phyloP scores from a whole-genome alignment of 495 filamentous ascomycete genomes.

The Tuber calosporum region DNA sequence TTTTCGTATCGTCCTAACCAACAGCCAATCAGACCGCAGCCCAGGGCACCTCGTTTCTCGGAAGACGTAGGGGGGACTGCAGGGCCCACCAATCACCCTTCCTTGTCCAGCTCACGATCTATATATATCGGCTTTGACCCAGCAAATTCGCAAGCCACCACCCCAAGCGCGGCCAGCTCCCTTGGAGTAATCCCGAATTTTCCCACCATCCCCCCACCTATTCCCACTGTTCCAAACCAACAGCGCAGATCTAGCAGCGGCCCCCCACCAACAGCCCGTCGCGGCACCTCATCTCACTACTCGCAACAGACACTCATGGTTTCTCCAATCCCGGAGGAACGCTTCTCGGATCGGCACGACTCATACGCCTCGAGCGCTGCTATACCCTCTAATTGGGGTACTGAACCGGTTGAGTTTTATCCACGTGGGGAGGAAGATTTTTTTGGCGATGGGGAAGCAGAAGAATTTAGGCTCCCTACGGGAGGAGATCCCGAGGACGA shows the following conservation, averaged over 20 bases:
- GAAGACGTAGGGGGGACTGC: slow-evolving; percentile 20
- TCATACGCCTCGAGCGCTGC: slow-evolving; percentile 77
- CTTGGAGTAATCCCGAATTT: slow-evolving; percentile 57
- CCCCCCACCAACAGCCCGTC: slow-evolving; percentile 53
- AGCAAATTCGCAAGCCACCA: slow-evolving; percentile 20
- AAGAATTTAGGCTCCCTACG: slow-evolving; percentile 47
- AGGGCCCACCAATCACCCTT: slow-evolving; percentile 29
- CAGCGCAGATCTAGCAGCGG: slow-evolving; percentile 51
- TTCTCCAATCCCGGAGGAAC: slow-evolving; percentile 83
- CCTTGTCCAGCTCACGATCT: slow-evolving; percentile 31
- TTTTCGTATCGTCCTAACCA: slow-evolving; percentile 29
- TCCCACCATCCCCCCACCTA: slow-evolving; percentile 48
- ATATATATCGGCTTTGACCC: slow-evolving; percentile 41
- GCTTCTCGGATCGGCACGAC: slow-evolving; percentile 49
- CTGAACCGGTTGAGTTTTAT: slow-evolving; percentile 19
- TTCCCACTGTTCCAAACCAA: slow-evolving; percentile 46
- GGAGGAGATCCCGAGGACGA: slow-evolving; percentile 47
- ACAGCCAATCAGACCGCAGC: slow-evolving; percentile 32
- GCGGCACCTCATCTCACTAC: slow-evolving; percentile 66
- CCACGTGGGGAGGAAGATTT: slow-evolving; percentile 8
- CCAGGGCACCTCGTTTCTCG: slow-evolving; percentile 24
- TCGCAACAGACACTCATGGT: slow-evolving; percentile 63
- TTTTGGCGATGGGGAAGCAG: slow-evolving; percentile 48
- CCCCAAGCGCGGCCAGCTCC: slow-evolving; percentile 39
- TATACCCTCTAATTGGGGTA: slow-evolving; percentile 63